Evolutionary conservation across 2,329 filamentous ascomycete genomes (phyloP).

Genomic region (Catunica adiposa): DNA sequence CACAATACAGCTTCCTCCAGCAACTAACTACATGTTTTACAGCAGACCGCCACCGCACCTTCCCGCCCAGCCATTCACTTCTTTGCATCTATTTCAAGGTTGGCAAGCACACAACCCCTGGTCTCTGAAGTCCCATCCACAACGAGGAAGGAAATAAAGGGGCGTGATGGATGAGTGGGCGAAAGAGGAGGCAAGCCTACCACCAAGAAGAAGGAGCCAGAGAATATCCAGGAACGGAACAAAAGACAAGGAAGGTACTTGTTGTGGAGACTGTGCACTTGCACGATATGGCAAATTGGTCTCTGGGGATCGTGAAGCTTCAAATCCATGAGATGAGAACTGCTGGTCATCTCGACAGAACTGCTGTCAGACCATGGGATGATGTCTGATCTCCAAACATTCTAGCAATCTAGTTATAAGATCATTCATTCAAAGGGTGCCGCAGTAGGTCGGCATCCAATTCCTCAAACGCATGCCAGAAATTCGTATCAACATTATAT

Average conservation of each 20-base stretch:
- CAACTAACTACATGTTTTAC: background rate
- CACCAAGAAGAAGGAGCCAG: constrained; percentile 10
- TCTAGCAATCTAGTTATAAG: background rate
- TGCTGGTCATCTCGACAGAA: background rate
- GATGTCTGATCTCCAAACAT: background rate
- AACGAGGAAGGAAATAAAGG: constrained; percentile 14
- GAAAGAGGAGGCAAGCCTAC: background rate
- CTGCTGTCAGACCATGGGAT: background rate
- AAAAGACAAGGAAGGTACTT: constrained; percentile 12
- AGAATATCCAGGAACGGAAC: constrained; percentile 10
- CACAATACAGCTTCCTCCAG: background rate
- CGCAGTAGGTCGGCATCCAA: too few species aligned
- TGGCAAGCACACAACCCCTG: background rate
- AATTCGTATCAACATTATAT: too few species aligned
- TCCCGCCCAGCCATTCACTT: background rate
- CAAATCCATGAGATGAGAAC: background rate
- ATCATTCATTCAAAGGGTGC: background rate
- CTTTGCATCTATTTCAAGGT: background rate
- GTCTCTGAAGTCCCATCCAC: background rate
- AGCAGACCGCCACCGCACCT: background rate
- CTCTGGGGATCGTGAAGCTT: background rate
- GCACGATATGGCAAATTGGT: background rate
- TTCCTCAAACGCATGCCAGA: too few species aligned
- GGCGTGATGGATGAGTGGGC: constrained; percentile 6
- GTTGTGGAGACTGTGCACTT: too few species aligned